Evolutionary conservation across 2,329 filamentous ascomycete species (phyloP).

Genomic region (Lanzia echinophila): DNA sequence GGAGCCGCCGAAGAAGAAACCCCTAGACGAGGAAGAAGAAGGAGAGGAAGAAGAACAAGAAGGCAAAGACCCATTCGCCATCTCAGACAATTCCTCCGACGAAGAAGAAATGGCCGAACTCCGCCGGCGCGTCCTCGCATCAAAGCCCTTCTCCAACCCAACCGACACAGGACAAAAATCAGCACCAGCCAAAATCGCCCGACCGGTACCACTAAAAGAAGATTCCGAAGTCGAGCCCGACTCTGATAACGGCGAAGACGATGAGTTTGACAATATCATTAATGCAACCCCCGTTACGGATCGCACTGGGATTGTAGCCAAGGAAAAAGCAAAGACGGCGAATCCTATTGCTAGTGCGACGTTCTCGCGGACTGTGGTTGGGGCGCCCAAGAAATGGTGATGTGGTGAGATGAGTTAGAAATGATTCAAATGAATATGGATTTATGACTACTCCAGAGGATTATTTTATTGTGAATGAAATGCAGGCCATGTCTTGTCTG

Average conservation of each 20-base stretch:
- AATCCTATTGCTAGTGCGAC: conserved; percentile 27
- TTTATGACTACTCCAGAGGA: too few relatives aligned
- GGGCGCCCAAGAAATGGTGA: conserved; percentile 32
- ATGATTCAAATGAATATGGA: too few relatives aligned
- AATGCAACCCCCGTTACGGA: conserved; percentile 86
- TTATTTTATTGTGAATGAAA: too few relatives aligned
- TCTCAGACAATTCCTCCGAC: conserved; percentile 56
- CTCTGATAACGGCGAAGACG: conserved; percentile 62
- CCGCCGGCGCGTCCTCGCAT: conserved; percentile 79
- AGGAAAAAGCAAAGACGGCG: conserved; percentile 29
- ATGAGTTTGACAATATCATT: conserved; percentile 89
- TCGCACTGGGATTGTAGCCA: conserved; percentile 63
- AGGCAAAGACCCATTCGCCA: not conserved
- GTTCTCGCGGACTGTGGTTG: conserved; percentile 31
- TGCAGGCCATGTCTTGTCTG: too few relatives aligned
- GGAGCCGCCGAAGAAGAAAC: conserved; percentile 11
- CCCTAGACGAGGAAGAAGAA: conserved; percentile 30
- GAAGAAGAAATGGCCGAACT: conserved; percentile 88
- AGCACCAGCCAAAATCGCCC: conserved; percentile 53
- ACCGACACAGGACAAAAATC: conserved; percentile 44
- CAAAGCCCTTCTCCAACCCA: conserved; percentile 74
- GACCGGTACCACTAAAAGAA: conserved; percentile 47
- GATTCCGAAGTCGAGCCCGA: conserved; percentile 66
- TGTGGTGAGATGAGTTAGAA: not conserved
- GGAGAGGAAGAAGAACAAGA: not conserved